Conservation (phyloP, 2,329 filamentous ascomycete genomes). For the Blastomyces percursus region DNA sequence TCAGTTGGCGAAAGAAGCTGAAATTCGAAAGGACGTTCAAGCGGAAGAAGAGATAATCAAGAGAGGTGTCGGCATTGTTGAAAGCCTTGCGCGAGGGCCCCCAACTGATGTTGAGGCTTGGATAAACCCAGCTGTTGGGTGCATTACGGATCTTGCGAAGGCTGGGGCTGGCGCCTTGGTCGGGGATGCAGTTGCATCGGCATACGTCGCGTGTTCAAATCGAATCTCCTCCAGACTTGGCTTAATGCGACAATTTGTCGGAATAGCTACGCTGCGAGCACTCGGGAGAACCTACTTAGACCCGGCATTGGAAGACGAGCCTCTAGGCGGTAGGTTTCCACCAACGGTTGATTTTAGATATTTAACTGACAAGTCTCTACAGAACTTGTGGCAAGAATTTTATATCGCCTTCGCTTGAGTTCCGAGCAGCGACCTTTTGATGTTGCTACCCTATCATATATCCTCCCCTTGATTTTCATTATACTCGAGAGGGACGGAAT, state of each 20-base stretch:
- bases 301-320: constrained; percentile 61
- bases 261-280: constrained; percentile 72
- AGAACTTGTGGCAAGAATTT: constrained; percentile 67
- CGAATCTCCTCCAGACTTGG: constrained; percentile 65
- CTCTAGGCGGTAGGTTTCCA: constrained; percentile 52
- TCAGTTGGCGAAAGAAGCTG: constrained; percentile 76
- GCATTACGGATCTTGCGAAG: constrained; percentile 58
- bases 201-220: constrained; percentile 70
- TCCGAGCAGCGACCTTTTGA: constrained; percentile 94
- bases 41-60: constrained; percentile 59
- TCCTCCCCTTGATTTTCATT: constrained; percentile 68
- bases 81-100: constrained; percentile 69
- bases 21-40: constrained; percentile 63
- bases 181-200: constrained; percentile 63
- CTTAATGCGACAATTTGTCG: constrained; percentile 67
- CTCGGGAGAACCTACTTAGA: constrained; percentile 63
- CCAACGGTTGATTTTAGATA: neutral
- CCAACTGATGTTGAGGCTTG: constrained; percentile 81
- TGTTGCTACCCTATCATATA: constrained; percentile 73
- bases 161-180: constrained; percentile 73
- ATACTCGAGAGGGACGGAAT: constrained; percentile 72
- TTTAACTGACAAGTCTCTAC: constrained; percentile 14
- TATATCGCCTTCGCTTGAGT: constrained; percentile 82
- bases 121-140: constrained; percentile 71
- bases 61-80: constrained; percentile 77